Evolutionary conservation across 164 flowering plant genomes (phyloP).

Genomic region (Buxus sempervirens): DNA sequence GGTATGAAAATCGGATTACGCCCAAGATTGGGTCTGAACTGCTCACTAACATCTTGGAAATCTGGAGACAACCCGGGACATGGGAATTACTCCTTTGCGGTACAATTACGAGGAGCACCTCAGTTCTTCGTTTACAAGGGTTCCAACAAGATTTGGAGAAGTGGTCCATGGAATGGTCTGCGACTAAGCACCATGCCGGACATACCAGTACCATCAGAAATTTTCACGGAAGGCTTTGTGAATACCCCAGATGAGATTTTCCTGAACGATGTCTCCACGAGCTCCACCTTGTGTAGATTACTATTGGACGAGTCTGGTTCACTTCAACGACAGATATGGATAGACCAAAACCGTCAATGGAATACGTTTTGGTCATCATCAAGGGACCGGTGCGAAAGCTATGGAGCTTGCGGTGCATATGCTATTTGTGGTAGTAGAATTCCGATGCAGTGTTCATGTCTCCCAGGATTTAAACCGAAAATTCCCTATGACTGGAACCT

Average conservation of each 20-base stretch:
- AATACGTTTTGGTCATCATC: background rate
- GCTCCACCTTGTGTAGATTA: background rate
- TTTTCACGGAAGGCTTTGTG: background rate
- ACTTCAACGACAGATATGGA: background rate
- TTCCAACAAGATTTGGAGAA: background rate
- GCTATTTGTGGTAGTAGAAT: background rate
- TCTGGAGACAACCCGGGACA: background rate
- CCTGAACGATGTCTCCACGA: background rate
- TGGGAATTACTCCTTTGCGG: background rate
- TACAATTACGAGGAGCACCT: background rate
- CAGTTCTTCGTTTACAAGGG: background rate
- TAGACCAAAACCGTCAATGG: background rate
- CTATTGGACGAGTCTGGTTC: constrained; percentile 1
- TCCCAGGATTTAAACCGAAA: constrained; percentile 12
- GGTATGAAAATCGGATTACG: constrained; percentile 6
- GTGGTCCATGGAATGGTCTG: background rate
- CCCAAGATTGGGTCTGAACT: background rate
- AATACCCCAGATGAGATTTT: background rate
- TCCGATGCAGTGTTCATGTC: constrained; percentile 1
- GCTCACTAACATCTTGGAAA: background rate
- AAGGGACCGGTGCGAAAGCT: background rate
- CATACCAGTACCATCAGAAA: background rate
- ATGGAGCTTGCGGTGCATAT: constrained; percentile 5
- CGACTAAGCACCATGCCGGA: background rate
- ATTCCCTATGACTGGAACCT: constrained; percentile 8